phyloP scores from a whole-genome alignment of 768 basidiomycete species.

The Rhodocollybia butyracea region DNA sequence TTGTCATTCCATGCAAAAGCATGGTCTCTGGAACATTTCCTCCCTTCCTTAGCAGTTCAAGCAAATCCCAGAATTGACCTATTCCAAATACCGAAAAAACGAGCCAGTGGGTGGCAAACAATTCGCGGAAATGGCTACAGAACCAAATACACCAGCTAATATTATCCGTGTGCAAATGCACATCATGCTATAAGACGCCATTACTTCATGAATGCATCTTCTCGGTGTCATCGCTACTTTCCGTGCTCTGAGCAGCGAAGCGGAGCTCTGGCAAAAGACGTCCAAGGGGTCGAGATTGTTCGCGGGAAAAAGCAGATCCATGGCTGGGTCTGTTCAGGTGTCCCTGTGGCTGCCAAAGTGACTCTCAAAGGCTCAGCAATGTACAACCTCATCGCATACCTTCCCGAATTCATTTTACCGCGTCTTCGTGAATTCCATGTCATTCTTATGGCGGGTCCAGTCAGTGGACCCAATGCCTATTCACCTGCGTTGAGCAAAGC shows the following conservation, averaged over 20 bases:
- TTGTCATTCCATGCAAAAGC: constrained; percentile 11
- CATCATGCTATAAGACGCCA: constrained; percentile 79
- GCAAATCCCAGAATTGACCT: constrained; percentile 98
- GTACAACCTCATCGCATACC: constrained; percentile 86
- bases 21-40: constrained; percentile 80
- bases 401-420: constrained; percentile 94
- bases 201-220: constrained; percentile 68
- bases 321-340: constrained; percentile 81
- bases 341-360: no score
- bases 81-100: constrained; percentile 74
- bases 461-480: no score
- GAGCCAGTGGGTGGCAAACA: constrained; percentile 71
- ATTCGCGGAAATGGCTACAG: constrained; percentile 63
- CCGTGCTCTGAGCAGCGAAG: no score
- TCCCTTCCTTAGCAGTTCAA: constrained; percentile 85
- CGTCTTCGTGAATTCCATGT: constrained; percentile 89
- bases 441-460: constrained; percentile 56
- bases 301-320: constrained; percentile 62
- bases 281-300: constrained; percentile 77
- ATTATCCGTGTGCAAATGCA: constrained; percentile 80
- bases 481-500: constrained; percentile 56
- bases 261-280: constrained; percentile 51
- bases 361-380: no score
- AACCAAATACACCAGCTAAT: constrained; percentile 62
- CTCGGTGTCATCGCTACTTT: constrained; percentile 87